Conservation (phyloP, 2,329 filamentous ascomycete species). For the Fusarium sp. region DNA sequence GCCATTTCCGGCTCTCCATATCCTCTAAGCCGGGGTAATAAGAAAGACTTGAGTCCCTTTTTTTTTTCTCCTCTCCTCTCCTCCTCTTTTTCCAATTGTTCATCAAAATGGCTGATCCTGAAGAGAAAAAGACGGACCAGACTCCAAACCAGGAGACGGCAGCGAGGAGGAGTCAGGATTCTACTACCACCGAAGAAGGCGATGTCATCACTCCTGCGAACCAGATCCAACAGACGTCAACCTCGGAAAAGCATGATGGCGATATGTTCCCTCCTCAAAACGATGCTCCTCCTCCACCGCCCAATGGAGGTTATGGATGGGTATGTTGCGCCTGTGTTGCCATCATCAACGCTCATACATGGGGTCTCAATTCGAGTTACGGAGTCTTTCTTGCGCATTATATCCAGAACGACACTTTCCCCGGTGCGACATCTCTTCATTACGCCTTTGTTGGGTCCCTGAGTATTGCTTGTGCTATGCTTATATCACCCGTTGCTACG, state of each 20-base stretch:
- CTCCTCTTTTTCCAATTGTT: constrained; percentile 2
- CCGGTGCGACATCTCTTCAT: constrained; percentile 70
- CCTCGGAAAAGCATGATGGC: constrained; percentile 21
- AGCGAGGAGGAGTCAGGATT: constrained; percentile 27
- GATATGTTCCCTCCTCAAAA: constrained; percentile 22
- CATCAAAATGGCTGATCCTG: constrained; percentile 19
- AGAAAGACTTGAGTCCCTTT: constrained; percentile 23
- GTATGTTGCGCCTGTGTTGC: constrained; percentile 53
- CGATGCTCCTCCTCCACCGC: constrained; percentile 53
- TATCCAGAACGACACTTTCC: constrained; percentile 68
- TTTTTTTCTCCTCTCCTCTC: constrained; percentile 12
- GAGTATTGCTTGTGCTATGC: constrained; percentile 61
- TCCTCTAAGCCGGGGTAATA: constrained; percentile 31
- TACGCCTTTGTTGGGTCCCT: constrained; percentile 79
- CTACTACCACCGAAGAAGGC: constrained; percentile 38
- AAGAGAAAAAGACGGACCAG: constrained; percentile 34
- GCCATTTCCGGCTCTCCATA: constrained; percentile 35
- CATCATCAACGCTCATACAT: constrained; percentile 75
- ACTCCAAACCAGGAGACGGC: constrained; percentile 22
- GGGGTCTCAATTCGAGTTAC: constrained; percentile 72
- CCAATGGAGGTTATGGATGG: constrained; percentile 70
- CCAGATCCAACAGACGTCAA: constrained; percentile 12
- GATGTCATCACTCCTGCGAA: constrained; percentile 36
- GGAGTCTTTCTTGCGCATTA: constrained; percentile 68
- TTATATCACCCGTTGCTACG: constrained; percentile 76